These are phyloP conservation scores for Nicotiana rustica DNA, from an alignment of 305 asterid species.

Conservation along the genomic window DNA sequence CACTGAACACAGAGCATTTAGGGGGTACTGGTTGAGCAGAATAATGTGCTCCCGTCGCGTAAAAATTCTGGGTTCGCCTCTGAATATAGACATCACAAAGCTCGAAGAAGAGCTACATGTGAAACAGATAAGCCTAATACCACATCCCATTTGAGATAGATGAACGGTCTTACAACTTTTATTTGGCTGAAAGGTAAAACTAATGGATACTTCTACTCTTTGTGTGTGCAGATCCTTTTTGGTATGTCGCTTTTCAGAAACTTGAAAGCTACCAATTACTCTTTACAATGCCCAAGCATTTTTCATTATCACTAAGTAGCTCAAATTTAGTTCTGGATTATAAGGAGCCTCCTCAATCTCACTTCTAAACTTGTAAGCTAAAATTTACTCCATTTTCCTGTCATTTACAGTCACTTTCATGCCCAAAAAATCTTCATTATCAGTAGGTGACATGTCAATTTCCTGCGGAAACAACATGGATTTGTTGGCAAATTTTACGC, in stretches of 20 bases:
- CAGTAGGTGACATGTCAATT: neutral
- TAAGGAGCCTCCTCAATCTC: too few relatives aligned
- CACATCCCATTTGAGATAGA: neutral
- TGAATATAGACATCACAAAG: neutral
- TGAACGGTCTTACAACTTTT: fast-evolving
- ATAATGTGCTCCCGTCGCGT: too few relatives aligned
- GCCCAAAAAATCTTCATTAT: neutral
- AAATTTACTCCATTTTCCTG: neutral
- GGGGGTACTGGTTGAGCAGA: too few relatives aligned
- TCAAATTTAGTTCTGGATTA: too few relatives aligned
- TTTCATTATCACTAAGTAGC: too few relatives aligned
- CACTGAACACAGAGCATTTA: too few relatives aligned
- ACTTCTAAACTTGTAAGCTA: neutral
- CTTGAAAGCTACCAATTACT: too few relatives aligned
- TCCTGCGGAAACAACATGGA: neutral
- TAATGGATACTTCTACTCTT: neutral
- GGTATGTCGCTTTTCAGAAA: too few relatives aligned
- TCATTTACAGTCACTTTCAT: neutral
- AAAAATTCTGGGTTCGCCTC: too few relatives aligned
- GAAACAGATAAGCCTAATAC: neutral
- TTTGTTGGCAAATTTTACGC: neutral
- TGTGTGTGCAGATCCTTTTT: neutral
- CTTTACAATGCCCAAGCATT: too few relatives aligned
- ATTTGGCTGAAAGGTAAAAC: neutral
- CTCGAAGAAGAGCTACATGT: neutral